Percentiles rank a stretch among this genome's conserved stretches.
Conservation (phyloP, 106 monocot genomes). For the Apostasia ramifera region DNA sequence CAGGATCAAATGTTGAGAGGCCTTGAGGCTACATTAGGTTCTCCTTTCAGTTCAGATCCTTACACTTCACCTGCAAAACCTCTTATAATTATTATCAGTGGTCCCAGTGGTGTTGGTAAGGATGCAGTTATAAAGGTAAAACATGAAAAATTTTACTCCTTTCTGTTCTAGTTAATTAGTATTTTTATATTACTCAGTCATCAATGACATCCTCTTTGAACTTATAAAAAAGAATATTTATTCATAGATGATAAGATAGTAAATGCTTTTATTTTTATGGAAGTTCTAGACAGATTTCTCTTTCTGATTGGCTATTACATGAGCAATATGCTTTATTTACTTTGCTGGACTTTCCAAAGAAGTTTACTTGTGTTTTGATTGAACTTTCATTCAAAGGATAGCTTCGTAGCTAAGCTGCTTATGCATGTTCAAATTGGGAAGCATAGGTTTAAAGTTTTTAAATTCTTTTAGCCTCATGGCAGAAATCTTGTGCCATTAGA, state of each 20-base stretch:
- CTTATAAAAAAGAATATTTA: too few species aligned
- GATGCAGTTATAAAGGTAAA: slow-evolving; percentile 97
- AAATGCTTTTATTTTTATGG: not conserved
- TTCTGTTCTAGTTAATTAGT: not conserved
- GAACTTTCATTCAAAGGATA: too few species aligned
- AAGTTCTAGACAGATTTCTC: not conserved
- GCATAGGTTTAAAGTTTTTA: too few species aligned
- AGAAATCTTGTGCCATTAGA: too few species aligned
- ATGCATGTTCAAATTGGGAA: too few species aligned
- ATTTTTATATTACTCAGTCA: not conserved
- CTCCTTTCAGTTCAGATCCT: slow-evolving; percentile 77
- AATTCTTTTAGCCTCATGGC: too few species aligned
- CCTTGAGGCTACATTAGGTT: slow-evolving; percentile 74
- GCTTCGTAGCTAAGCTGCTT: too few species aligned
- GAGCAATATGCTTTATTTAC: too few species aligned
- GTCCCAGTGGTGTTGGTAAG: slow-evolving; percentile 96
- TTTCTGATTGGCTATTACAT: not conserved
- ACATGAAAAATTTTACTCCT: not conserved
- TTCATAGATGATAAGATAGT: not conserved
- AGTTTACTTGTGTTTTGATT: too few species aligned
- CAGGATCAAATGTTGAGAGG: slow-evolving; percentile 66
- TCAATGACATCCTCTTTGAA: not conserved
- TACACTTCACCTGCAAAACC: slow-evolving; percentile 61
- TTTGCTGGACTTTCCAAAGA: too few species aligned
- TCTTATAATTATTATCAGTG: slow-evolving; percentile 85